Conservation (phyloP, 345 rosid species). For the Alliaria petiolata region DNA sequence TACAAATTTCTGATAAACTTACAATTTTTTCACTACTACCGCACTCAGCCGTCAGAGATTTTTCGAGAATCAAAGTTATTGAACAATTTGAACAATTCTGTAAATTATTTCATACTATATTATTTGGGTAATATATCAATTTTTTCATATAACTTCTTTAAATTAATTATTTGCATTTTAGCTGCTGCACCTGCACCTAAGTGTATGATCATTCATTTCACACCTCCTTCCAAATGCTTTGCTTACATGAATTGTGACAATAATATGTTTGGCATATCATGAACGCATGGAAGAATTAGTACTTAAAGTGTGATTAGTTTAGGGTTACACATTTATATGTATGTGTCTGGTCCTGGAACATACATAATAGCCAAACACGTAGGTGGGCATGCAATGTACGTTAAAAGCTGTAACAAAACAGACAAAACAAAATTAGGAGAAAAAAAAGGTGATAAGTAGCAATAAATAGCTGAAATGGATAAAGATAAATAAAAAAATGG, state of each 20-base stretch:
- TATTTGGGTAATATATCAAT: too few species aligned
- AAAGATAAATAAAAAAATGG: background rate
- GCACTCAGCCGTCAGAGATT: too few species aligned
- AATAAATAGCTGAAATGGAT: slow-evolving; percentile 8
- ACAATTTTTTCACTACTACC: too few species aligned
- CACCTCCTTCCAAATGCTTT: background rate
- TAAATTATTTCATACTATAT: too few species aligned
- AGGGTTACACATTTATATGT: background rate
- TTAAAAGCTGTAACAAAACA: slow-evolving; percentile 27
- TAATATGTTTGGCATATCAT: background rate
- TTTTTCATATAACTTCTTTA: too few species aligned
- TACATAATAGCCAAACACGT: slow-evolving; percentile 16
- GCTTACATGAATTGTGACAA: background rate
- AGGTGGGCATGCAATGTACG: slow-evolving; percentile 31
- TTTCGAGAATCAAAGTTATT: too few species aligned
- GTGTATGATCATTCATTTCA: background rate
- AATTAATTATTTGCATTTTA: background rate
- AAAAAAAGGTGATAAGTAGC: slow-evolving; percentile 11
- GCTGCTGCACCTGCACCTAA: background rate
- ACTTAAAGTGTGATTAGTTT: background rate
- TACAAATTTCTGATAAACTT: too few species aligned
- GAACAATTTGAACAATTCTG: too few species aligned
- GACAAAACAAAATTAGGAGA: background rate
- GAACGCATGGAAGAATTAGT: background rate
- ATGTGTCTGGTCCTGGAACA: slow-evolving; percentile 16